phyloP scores from a whole-genome alignment of 73 alveolate species.

The Paramecium primaurelia region DNA sequence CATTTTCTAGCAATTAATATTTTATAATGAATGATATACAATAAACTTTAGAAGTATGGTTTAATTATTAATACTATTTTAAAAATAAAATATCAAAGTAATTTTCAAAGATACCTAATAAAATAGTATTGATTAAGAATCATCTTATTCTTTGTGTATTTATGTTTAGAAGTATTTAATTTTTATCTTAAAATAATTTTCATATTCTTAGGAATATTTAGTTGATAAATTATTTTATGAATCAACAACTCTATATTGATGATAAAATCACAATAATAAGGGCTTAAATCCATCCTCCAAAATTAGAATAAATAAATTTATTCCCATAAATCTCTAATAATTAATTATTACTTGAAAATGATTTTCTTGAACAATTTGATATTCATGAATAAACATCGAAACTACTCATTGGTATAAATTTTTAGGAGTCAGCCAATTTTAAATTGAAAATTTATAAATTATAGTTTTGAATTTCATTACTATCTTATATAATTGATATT shows the following conservation, averaged over 20 bases:
- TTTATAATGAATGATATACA: not conserved
- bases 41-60: not conserved
- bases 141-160: not conserved
- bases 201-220: not conserved
- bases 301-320: not conserved
- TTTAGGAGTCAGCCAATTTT: not conserved
- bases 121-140: not conserved
- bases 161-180: not conserved
- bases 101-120: not conserved
- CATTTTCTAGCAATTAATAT: not conserved
- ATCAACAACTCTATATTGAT: not conserved
- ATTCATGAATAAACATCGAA: not conserved
- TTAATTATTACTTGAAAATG: not conserved
- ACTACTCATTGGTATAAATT: not conserved
- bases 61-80: not conserved
- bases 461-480: not conserved
- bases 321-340: not conserved
- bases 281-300: not conserved
- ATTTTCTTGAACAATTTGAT: not conserved
- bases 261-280: not conserved
- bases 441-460: not conserved
- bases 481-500: too few species aligned
- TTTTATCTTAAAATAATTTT: not conserved
- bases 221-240: not conserved
- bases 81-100: not conserved